Evolutionary conservation across 1,284 basidiomycete species (phyloP).

Genomic region (Cryptococcus sp.): DNA sequence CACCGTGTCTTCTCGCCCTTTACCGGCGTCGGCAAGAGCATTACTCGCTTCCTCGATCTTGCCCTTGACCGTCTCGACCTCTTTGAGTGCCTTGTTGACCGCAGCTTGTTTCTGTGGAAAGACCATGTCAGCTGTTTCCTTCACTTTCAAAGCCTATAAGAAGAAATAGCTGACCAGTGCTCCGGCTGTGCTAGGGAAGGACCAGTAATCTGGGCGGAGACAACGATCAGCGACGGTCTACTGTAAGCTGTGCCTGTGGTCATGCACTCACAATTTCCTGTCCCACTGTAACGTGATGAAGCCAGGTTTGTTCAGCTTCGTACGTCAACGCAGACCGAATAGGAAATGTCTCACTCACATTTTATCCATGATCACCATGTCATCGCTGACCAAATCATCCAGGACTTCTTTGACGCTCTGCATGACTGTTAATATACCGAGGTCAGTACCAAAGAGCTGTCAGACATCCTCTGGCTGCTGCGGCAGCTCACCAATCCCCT

Average conservation of each 20-base stretch:
- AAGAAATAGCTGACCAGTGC: slow-evolving; percentile 60
- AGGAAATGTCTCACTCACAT: slow-evolving; percentile 55
- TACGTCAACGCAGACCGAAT: neutral
- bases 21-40: slow-evolving; percentile 60
- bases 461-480: too few species aligned
- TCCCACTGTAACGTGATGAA: slow-evolving; percentile 56
- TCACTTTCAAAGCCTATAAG: neutral
- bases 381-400: slow-evolving; percentile 78
- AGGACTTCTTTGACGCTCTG: slow-evolving; percentile 86
- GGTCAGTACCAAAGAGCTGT: too few species aligned
- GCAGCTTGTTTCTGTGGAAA: slow-evolving; percentile 53
- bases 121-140: neutral
- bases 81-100: slow-evolving; percentile 61
- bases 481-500: slow-evolving; percentile 77
- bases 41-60: slow-evolving; percentile 43
- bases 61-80: slow-evolving; percentile 54
- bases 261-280: slow-evolving; percentile 73
- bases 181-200: slow-evolving; percentile 82
- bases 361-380: slow-evolving; percentile 78
- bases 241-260: neutral
- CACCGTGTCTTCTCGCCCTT: slow-evolving; percentile 67
- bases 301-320: slow-evolving; percentile 15
- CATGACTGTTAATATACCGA: too few species aligned
- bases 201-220: slow-evolving; percentile 73
- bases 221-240: neutral